Evolutionary conservation across 768 basidiomycete genomes (phyloP), one percentile per base, ranked within the genome.

Genomic region (Auriscalpium orientale): DNA sequence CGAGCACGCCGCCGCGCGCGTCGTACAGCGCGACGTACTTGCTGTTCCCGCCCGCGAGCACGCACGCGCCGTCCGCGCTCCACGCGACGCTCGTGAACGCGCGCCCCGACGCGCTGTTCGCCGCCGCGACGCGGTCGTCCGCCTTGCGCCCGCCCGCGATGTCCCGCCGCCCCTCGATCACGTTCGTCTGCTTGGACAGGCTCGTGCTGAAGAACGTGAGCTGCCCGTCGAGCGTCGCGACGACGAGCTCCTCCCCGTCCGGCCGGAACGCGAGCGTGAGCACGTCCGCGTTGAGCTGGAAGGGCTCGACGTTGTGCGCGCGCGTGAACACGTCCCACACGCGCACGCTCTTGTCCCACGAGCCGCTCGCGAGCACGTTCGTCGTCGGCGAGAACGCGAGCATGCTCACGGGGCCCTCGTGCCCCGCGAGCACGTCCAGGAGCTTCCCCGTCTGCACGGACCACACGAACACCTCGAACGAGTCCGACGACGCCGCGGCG

Each of bases 1-100:
- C 76, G 81, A 98, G 86, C 45, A 98, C 86, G 4, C 91, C 91
- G 62, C 94, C 94, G 21, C 84, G 80, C 2, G 91, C 86, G 66
- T 98, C 93, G 73, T 98, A 98, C 51, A 99, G 78, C 47, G 89
- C 85, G 40, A 99, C 94, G 66, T 98, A 97, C 72, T 98, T 98
- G 80, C 89, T 92, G 70, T 89, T 93, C 12, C 95, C 95, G 21
- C 97, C 97, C 0, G 95, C 94, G 59, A 98, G 83, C 20, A 98
- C 68, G 64, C 93, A 95, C 8, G 79, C 76, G 4, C 97, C 95
- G 66, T 98, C 95, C 5, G 95, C 95, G 33, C 94, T 95, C 71
- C 98, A 99, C 5, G 89, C 79, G 49, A 99, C 77, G 58, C 89
- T 91, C 68, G 89, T 95, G 76, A 89, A 98, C 33, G 89, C 79